Percentiles rank a stretch among this genome's conserved stretches.
Evolutionary conservation across 2,329 filamentous ascomycete species (phyloP).

Genomic region (Cyphellophora attinorum): DNA sequence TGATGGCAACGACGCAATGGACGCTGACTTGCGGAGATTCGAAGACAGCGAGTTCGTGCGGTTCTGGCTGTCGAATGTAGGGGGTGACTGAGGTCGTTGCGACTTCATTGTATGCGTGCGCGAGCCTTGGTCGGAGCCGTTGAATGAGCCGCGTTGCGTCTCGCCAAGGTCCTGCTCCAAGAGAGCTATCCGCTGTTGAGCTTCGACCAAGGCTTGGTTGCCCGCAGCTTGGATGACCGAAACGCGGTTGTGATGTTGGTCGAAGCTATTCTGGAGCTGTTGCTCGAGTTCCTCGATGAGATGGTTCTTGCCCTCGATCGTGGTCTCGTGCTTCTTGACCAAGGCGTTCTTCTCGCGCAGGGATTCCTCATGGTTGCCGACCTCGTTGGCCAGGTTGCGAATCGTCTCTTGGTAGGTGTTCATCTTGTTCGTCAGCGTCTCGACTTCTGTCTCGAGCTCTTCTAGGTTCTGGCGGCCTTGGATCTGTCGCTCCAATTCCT

Average conservation of each 20-base stretch:
- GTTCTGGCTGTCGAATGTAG: constrained; percentile 34
- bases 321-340: constrained; percentile 35
- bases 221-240: constrained; percentile 72
- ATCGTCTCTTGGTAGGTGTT: constrained; percentile 42
- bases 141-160: constrained; percentile 29
- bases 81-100: constrained; percentile 30
- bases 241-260: constrained; percentile 86
- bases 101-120: constrained; percentile 18
- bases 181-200: constrained; percentile 52
- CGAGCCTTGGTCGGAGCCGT: constrained; percentile 30
- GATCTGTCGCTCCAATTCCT: constrained; percentile 17
- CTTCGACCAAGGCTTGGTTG: constrained; percentile 67
- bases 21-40: constrained; percentile 74
- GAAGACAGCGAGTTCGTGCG: constrained; percentile 53
- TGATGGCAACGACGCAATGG: constrained; percentile 75
- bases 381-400: constrained; percentile 43
- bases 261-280: constrained; percentile 88
- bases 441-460: constrained; percentile 24
- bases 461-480: constrained; percentile 13
- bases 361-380: constrained; percentile 37
- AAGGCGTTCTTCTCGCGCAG: constrained; percentile 33
- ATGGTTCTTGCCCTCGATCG: constrained; percentile 66
- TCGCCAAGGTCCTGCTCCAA: constrained; percentile 59
- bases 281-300: constrained; percentile 95
- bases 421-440: constrained; percentile 29